Conservation (phyloP, 495 filamentous ascomycete species). For the Neurospora sp. region DNA sequence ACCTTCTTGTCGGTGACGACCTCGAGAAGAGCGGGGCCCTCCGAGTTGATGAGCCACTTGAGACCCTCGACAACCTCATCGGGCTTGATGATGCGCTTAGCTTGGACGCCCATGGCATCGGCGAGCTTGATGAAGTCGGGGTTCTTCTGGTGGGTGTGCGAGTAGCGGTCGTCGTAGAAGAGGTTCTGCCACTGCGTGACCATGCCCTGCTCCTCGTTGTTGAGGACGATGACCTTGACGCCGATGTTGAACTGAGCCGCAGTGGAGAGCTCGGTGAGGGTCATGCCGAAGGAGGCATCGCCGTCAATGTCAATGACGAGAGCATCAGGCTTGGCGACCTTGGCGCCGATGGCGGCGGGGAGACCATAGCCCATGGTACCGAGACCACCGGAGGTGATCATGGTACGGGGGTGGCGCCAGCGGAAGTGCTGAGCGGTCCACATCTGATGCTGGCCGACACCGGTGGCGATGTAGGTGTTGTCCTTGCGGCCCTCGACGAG, state of each 20-base stretch:
- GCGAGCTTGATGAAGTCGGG: slow-evolving; percentile 79
- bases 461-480: slow-evolving; percentile 75
- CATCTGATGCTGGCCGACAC: slow-evolving; percentile 96
- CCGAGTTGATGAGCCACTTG: slow-evolving; percentile 77
- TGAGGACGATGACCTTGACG: slow-evolving; percentile 83
- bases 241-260: slow-evolving; percentile 87
- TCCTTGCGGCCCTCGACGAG: slow-evolving; percentile 65
- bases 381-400: slow-evolving; percentile 85
- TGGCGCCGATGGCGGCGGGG: slow-evolving; percentile 86
- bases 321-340: slow-evolving; percentile 75
- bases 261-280: slow-evolving; percentile 82
- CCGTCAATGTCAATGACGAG: slow-evolving; percentile 93
- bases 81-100: slow-evolving; percentile 52
- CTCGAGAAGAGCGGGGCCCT: slow-evolving; percentile 65
- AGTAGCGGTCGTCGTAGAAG: slow-evolving; percentile 87
- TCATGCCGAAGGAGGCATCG: slow-evolving; percentile 96
- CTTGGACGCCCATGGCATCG: slow-evolving; percentile 73
- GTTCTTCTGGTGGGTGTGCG: slow-evolving; percentile 85
- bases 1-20: slow-evolving; percentile 74
- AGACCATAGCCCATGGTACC: slow-evolving; percentile 96
- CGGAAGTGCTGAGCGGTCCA: slow-evolving; percentile 92
- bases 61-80: slow-evolving; percentile 67
- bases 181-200: slow-evolving; percentile 93
- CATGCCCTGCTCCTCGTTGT: slow-evolving; percentile 97
- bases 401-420: slow-evolving; percentile 75